These are phyloP conservation scores for Leishmania guyanensis DNA, from an alignment of 208 protist species.

Conservation along the genomic window DNA sequence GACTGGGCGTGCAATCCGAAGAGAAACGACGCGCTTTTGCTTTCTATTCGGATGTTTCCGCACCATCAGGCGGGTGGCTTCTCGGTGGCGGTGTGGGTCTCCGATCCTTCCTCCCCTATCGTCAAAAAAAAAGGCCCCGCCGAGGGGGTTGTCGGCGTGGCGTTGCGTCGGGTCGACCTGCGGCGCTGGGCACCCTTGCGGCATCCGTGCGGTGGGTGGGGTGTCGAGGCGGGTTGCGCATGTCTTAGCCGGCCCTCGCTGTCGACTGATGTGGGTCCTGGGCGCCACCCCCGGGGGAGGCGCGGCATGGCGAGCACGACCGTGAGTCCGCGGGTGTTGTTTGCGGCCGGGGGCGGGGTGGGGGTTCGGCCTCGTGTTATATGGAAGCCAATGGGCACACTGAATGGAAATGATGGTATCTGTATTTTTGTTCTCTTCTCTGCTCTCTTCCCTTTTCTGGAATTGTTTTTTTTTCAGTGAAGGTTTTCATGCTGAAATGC, in stretches of 20 bases:
- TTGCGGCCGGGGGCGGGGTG: background rate
- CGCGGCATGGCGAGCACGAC: background rate
- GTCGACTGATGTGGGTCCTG: background rate
- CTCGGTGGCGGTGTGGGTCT: background rate
- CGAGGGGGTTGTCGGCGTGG: too few relatives aligned
- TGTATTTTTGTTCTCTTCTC: background rate
- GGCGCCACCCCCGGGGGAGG: background rate
- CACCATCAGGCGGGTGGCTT: background rate
- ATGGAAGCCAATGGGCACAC: too few relatives aligned
- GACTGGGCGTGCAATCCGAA: background rate
- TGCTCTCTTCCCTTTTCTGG: background rate
- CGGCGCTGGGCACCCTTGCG: background rate
- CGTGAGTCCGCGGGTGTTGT: background rate
- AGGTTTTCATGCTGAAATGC: conserved; percentile 4
- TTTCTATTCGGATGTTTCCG: background rate
- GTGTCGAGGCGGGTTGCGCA: background rate
- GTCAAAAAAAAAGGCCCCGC: too few relatives aligned
- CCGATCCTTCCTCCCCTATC: background rate
- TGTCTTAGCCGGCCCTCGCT: background rate
- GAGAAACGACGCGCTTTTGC: background rate
- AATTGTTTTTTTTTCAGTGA: background rate
- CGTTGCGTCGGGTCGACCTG: background rate
- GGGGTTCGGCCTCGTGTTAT: background rate
- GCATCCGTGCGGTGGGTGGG: background rate
- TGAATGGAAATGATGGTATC: background rate